Evolutionary conservation across 1,284 basidiomycete genomes (phyloP).

Genomic region (Schizopora paradoxa): DNA sequence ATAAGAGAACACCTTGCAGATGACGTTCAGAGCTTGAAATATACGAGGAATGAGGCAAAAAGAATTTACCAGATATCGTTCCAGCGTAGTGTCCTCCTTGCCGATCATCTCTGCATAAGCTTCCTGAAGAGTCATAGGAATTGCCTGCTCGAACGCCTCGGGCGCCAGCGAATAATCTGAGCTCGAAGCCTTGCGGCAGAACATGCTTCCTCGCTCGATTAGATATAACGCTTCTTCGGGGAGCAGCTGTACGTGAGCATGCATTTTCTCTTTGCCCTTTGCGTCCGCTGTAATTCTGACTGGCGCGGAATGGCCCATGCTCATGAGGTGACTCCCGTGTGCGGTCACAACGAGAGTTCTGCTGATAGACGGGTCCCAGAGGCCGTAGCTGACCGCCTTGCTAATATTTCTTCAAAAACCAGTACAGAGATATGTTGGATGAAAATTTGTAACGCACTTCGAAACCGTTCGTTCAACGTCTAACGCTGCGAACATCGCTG

Average conservation of each 20-base stretch:
- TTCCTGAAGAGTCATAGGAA: constrained; percentile 88
- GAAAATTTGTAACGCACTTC: constrained; percentile 42
- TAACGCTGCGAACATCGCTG: constrained; percentile 83
- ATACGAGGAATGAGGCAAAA: constrained; percentile 3
- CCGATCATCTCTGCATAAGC: constrained; percentile 83
- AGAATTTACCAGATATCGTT: constrained; percentile 75
- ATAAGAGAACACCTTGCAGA: constrained; percentile 95
- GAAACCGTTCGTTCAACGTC: constrained; percentile 68
- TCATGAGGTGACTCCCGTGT: constrained; percentile 73
- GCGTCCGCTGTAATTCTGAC: neutral
- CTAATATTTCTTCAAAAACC: constrained; percentile 38
- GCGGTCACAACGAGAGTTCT: constrained; percentile 63
- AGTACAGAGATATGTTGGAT: neutral
- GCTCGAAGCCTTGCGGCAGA: constrained; percentile 64
- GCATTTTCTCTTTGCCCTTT: constrained; percentile 32
- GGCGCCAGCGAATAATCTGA: constrained; percentile 25
- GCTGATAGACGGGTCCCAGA: constrained; percentile 63
- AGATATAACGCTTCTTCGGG: constrained; percentile 95
- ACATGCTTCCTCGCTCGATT: constrained; percentile 81
- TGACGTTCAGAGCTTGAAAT: constrained; percentile 2
- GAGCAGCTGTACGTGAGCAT: constrained; percentile 74
- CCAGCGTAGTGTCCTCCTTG: constrained; percentile 68
- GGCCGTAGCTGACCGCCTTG: constrained; percentile 67
- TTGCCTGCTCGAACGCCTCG: constrained; percentile 45
- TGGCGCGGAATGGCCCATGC: constrained; percentile 65